A percentile compares a stretch with the other conserved stretches of the same genome.
phyloP scores from a whole-genome alignment of 108 stramenopile genomes.

The Conticribra weissflogii region DNA sequence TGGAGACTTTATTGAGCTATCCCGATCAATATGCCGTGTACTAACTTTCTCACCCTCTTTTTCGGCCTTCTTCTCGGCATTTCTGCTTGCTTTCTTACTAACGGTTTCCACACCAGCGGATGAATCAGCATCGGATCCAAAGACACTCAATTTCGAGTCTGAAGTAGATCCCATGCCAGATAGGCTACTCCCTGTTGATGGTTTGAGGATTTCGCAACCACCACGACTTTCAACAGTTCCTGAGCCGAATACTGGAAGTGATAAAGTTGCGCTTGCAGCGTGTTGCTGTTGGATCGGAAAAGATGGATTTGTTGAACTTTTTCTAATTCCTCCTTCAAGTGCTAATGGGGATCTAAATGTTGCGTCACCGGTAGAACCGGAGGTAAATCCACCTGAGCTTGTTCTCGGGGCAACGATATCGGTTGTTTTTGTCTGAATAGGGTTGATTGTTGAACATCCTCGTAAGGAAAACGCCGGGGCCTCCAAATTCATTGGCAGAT shows the following conservation, averaged over 20 bases:
- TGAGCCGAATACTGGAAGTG: conserved; percentile 36
- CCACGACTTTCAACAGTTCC: conserved; percentile 27
- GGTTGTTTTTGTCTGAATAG: not conserved
- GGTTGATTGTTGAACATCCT: not conserved
- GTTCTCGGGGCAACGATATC: conserved; percentile 7
- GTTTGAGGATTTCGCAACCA: conserved; percentile 27
- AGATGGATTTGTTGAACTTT: conserved; percentile 8
- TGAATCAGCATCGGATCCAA: conserved; percentile 27
- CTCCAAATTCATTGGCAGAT: conserved; percentile 32
- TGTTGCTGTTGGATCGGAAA: not conserved
- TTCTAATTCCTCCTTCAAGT: conserved; percentile 32
- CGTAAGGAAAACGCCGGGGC: conserved; percentile 11
- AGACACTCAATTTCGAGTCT: conserved; percentile 7
- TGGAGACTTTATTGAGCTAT: conserved; percentile 7
- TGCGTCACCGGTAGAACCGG: conserved; percentile 16
- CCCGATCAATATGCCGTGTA: not conserved
- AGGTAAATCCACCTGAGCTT: conserved; percentile 10
- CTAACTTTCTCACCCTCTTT: conserved; percentile 2
- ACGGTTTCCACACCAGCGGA: conserved; percentile 5
- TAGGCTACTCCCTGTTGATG: not conserved
- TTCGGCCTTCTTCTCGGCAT: not conserved
- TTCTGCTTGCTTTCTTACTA: not conserved
- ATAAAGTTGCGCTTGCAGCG: not conserved
- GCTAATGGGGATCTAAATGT: conserved; percentile 42
- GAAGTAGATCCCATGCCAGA: not conserved